Base-by-base conservation (phyloP, 1,284 basidiomycete species). In the Trichosporon asahii region DNA sequence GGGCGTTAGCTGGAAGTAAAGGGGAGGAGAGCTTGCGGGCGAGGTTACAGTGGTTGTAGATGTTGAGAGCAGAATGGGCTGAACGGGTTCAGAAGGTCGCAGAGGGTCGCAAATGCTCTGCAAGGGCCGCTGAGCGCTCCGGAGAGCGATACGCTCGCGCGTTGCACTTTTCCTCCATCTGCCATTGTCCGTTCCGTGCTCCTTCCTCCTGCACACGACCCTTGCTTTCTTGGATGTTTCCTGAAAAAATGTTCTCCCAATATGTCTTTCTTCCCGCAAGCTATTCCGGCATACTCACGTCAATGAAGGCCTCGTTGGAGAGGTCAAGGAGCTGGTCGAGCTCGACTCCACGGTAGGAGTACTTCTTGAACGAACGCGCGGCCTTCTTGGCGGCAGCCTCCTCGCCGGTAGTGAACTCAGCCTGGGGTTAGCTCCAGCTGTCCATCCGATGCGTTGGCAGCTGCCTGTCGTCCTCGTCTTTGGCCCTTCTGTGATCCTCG, bases 301-400 rank as follows among this genome's bases (percentile, higher is more conserved):
- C 80, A 69, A 84, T 81, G 76, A 84, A 93, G 80, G 94, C 92
- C 85, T 98, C 96, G 82, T 96, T 98, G 86, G 86, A 89, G 87
- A 99, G 85, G 86, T 99, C 96, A 80, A 99, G 88, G 83, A 99
- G 93, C 86, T 96, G 92, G 84, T 98, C 93, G 77, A 98, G 91
- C 87, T 97, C 95, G 79, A 98, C 87, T 80, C 97, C 96, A 82
- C 96, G 92, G 91, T 96, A 99, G 64, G 92, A 92, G 88, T 98
- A 99, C 82, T 96, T 98, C 84, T 93, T 93, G 92, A 99, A 99
- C 74, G 94, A 95, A 84, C 96, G 88, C 89, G 91, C 94, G 88
- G 95, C 94, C 91, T 96, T 96, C 87, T 95, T 88, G 85, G 94
- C 94, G 76, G 94, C 94, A 79, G 94, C 94, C 83, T 92, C 85